A percentile compares a stretch with the other conserved stretches of the same genome.
Evolutionary conservation across 305 asterid species (phyloP).

Genomic region (Striga hermonthica): DNA sequence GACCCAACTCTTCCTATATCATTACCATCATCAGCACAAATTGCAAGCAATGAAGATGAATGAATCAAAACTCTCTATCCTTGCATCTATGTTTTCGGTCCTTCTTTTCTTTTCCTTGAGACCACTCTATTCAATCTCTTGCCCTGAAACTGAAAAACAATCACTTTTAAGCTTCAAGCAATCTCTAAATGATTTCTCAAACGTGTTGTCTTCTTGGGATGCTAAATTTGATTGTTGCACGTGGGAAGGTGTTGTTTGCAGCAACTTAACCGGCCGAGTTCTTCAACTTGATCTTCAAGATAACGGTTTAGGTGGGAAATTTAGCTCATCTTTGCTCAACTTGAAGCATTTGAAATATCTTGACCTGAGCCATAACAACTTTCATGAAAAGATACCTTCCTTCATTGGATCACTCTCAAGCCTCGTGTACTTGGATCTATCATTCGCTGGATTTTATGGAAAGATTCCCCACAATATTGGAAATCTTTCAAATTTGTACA

Average conservation of each 20-base stretch:
- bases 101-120: background rate
- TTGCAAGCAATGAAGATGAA: background rate
- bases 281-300: constrained; percentile 29
- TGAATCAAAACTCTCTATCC: background rate
- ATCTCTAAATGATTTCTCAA: constrained; percentile 29
- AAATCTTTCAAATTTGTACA: constrained; percentile 34
- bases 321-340: constrained; percentile 17
- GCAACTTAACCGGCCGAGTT: constrained; percentile 39
- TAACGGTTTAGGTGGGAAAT: background rate
- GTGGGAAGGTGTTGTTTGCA: constrained; percentile 41
- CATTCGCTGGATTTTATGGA: constrained; percentile 21
- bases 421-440: constrained; percentile 26
- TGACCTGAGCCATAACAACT: constrained; percentile 16
- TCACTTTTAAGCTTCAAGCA: constrained; percentile 34
- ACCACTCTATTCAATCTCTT: constrained; percentile 16
- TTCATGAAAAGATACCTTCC: constrained; percentile 22
- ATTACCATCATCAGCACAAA: background rate
- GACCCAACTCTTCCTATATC: background rate
- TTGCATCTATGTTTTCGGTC: background rate
- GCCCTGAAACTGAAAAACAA: constrained; percentile 31
- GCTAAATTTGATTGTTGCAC: constrained; percentile 33
- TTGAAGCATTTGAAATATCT: constrained; percentile 21
- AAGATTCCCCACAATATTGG: constrained; percentile 28
- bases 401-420: constrained; percentile 30
- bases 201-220: constrained; percentile 26